Evolutionary conservation across 371 early-diverging fungal species (phyloP), one percentile per base, ranked within the genome.

Genomic region (Globomyces sp.): DNA sequence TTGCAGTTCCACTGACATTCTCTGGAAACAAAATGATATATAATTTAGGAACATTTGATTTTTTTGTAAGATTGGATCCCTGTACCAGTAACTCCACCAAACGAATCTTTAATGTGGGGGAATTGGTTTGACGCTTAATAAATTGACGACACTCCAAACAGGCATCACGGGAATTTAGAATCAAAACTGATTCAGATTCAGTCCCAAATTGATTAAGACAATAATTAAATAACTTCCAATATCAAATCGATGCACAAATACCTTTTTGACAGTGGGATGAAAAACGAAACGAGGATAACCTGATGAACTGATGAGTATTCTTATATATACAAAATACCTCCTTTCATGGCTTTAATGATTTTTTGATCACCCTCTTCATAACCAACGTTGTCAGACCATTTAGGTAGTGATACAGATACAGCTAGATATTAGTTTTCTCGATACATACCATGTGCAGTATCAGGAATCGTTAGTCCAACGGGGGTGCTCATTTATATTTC

Each of bases 241-340:
- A 24, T 24, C 24, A 55, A 5, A 39, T 55, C 40, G 40, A 5
- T 2, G 46, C 40, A 37, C 44, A 9, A 72, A 73, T 79, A 91
- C 87, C 83, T 89, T 79, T 70, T 89, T 85, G 67, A 91, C 86
- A 43, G 76, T 68, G 8, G 84, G 84, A 71, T 77, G 78, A 71
- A 91, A 88, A 68, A 95, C 93, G 81, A 97, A 96, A 40, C 98
- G 90, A 24, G 98, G 98, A 74, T 97, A 97, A 1, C 96, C 24
- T 24, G 24, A 24, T 24, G 24, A 24, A 24, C 24, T 24, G 24
- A 24, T 24, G 24, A 24, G 24, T 24, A 24, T 24, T 24, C 24
- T 24, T 24, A 24, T 24, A 24, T 24, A 24, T 24, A 24, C 24
- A 24, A 24, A 24, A 24, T 24, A 24, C 24, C 98, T 44, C 85